These are phyloP conservation scores for Fraxinus dipetala DNA, from an alignment of 305 asterid genomes.

Conservation along the genomic window DNA sequence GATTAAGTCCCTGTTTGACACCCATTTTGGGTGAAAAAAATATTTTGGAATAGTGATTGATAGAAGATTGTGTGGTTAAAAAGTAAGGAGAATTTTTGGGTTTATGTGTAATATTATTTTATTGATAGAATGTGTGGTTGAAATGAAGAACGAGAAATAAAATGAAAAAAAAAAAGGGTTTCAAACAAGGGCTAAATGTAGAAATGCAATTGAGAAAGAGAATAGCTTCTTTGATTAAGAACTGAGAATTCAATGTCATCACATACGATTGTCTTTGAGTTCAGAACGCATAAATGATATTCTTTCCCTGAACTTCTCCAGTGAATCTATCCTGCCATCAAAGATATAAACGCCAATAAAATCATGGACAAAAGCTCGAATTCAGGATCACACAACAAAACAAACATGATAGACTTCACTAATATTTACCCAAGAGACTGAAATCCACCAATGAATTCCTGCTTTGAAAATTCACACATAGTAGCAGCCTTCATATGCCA, in stretches of 20 bases:
- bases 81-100: too few relatives aligned
- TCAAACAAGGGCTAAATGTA: background rate
- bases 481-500: constrained; percentile 99
- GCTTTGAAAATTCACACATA: constrained; percentile 98
- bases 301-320: constrained; percentile 89
- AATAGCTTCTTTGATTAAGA: background rate
- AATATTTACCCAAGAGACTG: constrained; percentile 79
- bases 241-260: constrained; percentile 24
- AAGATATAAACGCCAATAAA: constrained; percentile 18
- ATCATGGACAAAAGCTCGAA: constrained; percentile 16
- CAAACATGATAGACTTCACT: constrained; percentile 16
- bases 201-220: background rate
- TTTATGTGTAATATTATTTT: too few relatives aligned
- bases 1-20: background rate
- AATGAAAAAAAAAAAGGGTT: too few relatives aligned
- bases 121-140: too few relatives aligned
- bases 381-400: constrained; percentile 2
- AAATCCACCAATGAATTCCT: constrained; percentile 85
- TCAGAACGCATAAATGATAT: constrained; percentile 88
- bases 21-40: too few relatives aligned
- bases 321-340: constrained; percentile 75
- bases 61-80: too few relatives aligned
- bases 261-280: constrained; percentile 94
- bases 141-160: too few relatives aligned
- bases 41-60: too few relatives aligned